Evolutionary conservation across 225 moss, liverwort and hornwort genomes (phyloP).

Genomic region (Marchantia paleacea): DNA sequence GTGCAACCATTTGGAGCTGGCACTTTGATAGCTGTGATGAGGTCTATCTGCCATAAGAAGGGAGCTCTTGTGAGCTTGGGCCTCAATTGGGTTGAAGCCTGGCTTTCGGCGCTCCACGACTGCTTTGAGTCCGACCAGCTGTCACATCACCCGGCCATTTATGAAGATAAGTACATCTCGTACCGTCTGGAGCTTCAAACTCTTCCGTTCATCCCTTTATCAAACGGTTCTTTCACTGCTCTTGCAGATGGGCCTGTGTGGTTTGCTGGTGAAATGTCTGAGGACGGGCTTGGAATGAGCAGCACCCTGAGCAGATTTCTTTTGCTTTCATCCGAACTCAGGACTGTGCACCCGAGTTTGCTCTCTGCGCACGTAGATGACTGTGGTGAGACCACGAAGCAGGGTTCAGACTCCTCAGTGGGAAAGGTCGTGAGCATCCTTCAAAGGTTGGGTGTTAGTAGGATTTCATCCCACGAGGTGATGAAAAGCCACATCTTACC

Average conservation of each 20-base stretch:
- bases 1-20: constrained; percentile 67
- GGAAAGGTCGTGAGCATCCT: constrained; percentile 61
- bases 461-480: constrained; percentile 79
- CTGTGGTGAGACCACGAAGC: constrained; percentile 17
- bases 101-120: constrained; percentile 72
- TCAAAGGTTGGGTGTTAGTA: constrained; percentile 66
- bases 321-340: constrained; percentile 63
- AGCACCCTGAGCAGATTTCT: constrained; percentile 51
- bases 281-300: constrained; percentile 40
- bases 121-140: constrained; percentile 61
- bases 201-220: constrained; percentile 67
- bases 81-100: constrained; percentile 64
- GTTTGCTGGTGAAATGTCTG: constrained; percentile 56
- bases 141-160: constrained; percentile 23
- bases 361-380: constrained; percentile 34
- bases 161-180: constrained; percentile 31
- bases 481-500: constrained; percentile 75
- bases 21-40: constrained; percentile 70
- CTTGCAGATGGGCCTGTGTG: constrained; percentile 69
- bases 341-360: constrained; percentile 61
- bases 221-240: constrained; percentile 56
- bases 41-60: constrained; percentile 52
- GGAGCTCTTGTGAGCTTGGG: constrained; percentile 42
- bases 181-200: constrained; percentile 51
- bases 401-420: not conserved